Percentiles rank a stretch among this genome's conserved stretches.
These are phyloP conservation scores for Cryptococcus sp. DNA, from an alignment of 1,284 basidiomycete genomes.

Conservation along the genomic window DNA sequence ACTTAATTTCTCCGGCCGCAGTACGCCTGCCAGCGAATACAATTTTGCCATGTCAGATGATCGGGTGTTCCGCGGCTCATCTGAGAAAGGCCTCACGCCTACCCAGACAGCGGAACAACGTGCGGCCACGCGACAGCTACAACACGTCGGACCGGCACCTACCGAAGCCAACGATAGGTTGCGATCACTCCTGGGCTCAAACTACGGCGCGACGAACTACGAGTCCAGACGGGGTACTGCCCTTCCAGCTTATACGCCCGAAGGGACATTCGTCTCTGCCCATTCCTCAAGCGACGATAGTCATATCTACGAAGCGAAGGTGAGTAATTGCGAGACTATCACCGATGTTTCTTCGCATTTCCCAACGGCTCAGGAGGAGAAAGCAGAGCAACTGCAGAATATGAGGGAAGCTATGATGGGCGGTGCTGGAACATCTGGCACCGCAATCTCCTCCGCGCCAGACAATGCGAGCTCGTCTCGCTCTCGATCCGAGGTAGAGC, in stretches of 20 bases:
- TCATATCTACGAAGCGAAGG: neutral
- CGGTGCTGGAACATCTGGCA: no score
- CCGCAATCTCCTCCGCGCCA: neutral
- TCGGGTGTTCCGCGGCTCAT: no score
- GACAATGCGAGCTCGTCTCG: constrained; percentile 1
- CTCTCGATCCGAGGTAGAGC: neutral
- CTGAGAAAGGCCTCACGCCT: no score
- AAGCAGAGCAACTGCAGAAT: constrained; percentile 9
- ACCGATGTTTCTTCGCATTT: constrained; percentile 1
- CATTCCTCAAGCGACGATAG: neutral
- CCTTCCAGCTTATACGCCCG: constrained; percentile 27
- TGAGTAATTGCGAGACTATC: neutral
- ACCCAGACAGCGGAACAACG: no score
- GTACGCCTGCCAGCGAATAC: no score
- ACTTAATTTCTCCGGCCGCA: no score
- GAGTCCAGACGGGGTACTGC: constrained; percentile 14
- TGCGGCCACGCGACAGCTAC: no score
- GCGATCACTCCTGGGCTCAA: constrained; percentile 9
- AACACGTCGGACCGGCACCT: no score
- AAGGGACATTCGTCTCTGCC: constrained; percentile 13
- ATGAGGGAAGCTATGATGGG: no score
- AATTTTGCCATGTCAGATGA: no score
- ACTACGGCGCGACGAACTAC: constrained; percentile 6
- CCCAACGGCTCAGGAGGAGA: constrained; percentile 19
- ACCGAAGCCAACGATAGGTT: neutral